Evolutionary conservation across 2,329 filamentous ascomycete species (phyloP), one percentile per base, ranked within the genome.

Genomic region (Xylariomycetidae sp.): DNA sequence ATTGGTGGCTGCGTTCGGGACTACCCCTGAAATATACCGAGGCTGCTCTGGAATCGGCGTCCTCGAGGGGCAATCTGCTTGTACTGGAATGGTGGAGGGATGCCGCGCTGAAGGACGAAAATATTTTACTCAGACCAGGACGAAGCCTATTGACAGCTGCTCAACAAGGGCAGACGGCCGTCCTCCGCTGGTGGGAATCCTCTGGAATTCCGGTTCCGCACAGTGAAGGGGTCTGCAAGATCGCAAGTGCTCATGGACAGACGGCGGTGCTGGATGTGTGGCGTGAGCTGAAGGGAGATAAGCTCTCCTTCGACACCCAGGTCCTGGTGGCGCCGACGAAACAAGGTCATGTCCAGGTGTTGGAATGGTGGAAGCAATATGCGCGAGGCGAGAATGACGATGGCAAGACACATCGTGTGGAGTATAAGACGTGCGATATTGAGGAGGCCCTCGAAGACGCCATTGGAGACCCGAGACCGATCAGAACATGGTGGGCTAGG

Each of bases 51-150:
- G 90, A 96, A 59, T 84, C 89, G 51, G 89, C 90, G 18, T 90
- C 84, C 38, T 81, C 81, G 4, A 83, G 87, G 51, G 88, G 89
- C 6, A 85, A 92, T 45, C 70, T 95, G n/a, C 67, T 79, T 6
- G 88, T 96, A 1, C 72, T 97, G 2, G 83, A 94, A 49, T 97
- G 90, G 90, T 97, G 90, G 90, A 85, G 86, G 48, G 74, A 82
- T 39, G 80, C 82, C 0, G 76, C 74, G 10, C 62, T 69, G 11
- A 71, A 74, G 33, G 72, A 81, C 50, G 71, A 81, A 27, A 61
- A 62, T 2, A 64, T 79, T 31, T 64, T 71, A 5, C 70, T 94
- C 11, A 88, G 89, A 47, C 85, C 89, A 0, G 89, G 89, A 26
- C 88, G 92, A 50, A 84, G 85, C 16, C 80, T 95, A 13, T 75